Percentiles rank a stretch among this genome's conserved stretches.
Conservation (phyloP, 164 flowering plant species). For the Macadamia tetraphylla region DNA sequence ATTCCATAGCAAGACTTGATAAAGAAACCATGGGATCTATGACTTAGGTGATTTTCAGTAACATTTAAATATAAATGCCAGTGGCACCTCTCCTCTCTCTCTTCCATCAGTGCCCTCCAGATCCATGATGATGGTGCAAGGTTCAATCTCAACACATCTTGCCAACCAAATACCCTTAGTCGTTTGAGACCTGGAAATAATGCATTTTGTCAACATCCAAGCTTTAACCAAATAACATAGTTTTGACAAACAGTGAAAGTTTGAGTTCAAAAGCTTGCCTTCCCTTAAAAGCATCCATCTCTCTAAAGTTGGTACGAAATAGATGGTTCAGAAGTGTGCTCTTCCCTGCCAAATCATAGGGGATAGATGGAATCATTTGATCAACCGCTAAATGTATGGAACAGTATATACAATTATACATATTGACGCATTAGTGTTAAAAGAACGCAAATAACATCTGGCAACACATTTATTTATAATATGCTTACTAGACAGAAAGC, state of each 20-base stretch:
- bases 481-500: no score
- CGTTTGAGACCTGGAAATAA: slow-evolving; percentile 57
- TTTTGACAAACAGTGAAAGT: no score
- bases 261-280: slow-evolving; percentile 29
- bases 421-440: no score
- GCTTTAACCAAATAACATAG: no score
- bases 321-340: slow-evolving; percentile 66
- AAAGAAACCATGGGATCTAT: neutral
- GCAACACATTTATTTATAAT: no score
- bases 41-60: neutral
- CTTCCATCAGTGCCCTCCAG: slow-evolving; percentile 88
- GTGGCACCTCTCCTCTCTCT: slow-evolving; percentile 74
- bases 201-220: neutral
- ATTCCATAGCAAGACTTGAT: neutral
- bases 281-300: slow-evolving; percentile 80
- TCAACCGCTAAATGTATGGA: no score
- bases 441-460: no score
- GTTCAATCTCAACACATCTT: slow-evolving; percentile 60
- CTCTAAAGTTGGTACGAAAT: slow-evolving; percentile 61
- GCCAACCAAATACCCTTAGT: slow-evolving; percentile 87
- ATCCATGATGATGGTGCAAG: slow-evolving; percentile 74
- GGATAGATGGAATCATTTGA: neutral
- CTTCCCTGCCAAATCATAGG: slow-evolving; percentile 41
- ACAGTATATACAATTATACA: no score
- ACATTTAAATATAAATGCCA: neutral